Conservation (phyloP, 192 early-diverging fungal species). For the Linnemannia zychae region DNA sequence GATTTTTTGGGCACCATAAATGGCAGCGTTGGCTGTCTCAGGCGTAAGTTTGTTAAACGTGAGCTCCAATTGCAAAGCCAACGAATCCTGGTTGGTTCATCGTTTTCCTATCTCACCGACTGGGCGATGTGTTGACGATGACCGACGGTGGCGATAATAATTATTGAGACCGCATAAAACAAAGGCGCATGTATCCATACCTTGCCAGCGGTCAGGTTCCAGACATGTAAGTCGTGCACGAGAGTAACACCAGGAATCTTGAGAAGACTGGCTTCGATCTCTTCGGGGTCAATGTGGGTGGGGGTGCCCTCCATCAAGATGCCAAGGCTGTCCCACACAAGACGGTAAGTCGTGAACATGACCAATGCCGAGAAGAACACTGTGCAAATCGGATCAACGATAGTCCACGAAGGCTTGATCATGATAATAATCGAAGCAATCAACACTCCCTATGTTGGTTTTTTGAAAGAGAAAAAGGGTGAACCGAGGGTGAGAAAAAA, state of each 20-base stretch:
- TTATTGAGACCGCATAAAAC: neutral
- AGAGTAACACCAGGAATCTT: constrained; percentile 61
- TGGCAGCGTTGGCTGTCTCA: constrained; percentile 19
- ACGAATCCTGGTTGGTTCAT: neutral
- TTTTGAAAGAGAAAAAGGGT: neutral
- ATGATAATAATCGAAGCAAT: constrained; percentile 79
- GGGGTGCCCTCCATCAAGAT: constrained; percentile 86
- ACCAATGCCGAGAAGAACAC: constrained; percentile 87
- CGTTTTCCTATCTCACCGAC: neutral
- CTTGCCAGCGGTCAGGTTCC: constrained; percentile 70
- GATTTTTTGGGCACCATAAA: constrained; percentile 18
- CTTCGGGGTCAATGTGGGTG: constrained; percentile 62
- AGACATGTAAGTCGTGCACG: constrained; percentile 71
- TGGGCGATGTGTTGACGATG: neutral
- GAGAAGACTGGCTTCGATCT: constrained; percentile 56
- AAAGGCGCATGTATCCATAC: constrained; percentile 13
- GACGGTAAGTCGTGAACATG: constrained; percentile 76
- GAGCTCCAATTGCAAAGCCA: neutral
- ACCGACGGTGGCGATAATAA: neutral
- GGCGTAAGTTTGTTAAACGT: neutral
- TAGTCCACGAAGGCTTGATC: constrained; percentile 69
- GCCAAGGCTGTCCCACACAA: constrained; percentile 75
- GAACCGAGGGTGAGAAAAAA: constrained; percentile 3
- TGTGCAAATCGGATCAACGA: constrained; percentile 89
- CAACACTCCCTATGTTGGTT: constrained; percentile 70